Conservation (phyloP, 2,329 filamentous ascomycete genomes). For the Arthrobotrys sinensis region DNA sequence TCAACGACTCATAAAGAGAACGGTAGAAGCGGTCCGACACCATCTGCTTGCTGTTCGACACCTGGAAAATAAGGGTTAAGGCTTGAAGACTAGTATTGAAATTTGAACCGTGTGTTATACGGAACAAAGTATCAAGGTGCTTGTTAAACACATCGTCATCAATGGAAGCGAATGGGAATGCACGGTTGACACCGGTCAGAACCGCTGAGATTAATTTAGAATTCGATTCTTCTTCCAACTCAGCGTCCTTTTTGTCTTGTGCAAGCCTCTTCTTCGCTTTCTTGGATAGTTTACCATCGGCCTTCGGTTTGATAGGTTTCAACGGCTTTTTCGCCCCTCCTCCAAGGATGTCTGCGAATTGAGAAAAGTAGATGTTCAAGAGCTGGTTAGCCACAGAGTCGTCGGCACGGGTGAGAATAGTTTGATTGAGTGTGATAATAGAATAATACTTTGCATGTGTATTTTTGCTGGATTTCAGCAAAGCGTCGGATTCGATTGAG, state of each 20-base stretch:
- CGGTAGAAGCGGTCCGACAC: conserved; percentile 93
- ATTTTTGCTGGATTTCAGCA: conserved; percentile 89
- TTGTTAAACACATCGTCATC: conserved; percentile 84
- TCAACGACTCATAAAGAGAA: conserved; percentile 92
- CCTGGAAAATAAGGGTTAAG: conserved; percentile 92
- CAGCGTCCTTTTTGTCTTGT: conserved; percentile 64
- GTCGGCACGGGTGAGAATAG: conserved; percentile 88
- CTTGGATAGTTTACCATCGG: conserved; percentile 67
- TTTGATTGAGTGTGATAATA: conserved; percentile 97
- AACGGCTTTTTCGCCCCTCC: conserved; percentile 72
- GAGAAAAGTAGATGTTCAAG: conserved; percentile 89
- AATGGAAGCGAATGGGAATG: conserved; percentile 89
- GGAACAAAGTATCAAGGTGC: conserved; percentile 94
- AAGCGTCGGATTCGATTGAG: conserved; percentile 86
- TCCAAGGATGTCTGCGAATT: conserved; percentile 76
- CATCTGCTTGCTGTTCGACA: conserved; percentile 84
- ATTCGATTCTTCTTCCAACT: conserved; percentile 77
- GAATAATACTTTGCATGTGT: conserved; percentile 94
- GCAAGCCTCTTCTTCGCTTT: conserved; percentile 65
- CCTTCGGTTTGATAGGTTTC: conserved; percentile 66
- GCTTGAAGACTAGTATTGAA: conserved; percentile 99
- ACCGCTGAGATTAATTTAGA: conserved; percentile 95
- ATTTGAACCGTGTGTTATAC: conserved; percentile 96
- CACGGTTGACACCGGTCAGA: conserved; percentile 93
- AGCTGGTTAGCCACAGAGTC: conserved; percentile 84